phyloP scores from a whole-genome alignment of 2,329 filamentous ascomycete genomes.

The Beauveria australis region DNA sequence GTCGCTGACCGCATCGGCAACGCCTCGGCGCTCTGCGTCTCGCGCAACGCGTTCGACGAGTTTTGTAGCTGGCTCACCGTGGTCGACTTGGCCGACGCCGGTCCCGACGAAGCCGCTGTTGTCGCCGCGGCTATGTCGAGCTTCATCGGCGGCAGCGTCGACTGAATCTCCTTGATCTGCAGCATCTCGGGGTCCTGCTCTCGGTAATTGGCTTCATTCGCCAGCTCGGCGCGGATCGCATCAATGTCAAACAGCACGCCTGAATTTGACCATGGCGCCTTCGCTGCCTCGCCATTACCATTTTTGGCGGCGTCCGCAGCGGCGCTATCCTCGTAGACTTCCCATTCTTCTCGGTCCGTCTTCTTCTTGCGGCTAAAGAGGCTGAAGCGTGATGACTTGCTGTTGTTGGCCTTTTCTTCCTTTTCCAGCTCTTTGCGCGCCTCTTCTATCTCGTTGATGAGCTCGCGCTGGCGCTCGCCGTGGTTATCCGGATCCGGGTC shows the following conservation, averaged over 20 bases:
- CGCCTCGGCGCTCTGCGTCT: constrained; percentile 39
- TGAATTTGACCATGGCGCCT: constrained; percentile 35
- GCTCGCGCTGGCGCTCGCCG: constrained; percentile 73
- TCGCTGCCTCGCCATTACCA: neutral
- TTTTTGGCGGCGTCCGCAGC: constrained; percentile 31
- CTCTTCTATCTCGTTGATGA: constrained; percentile 95
- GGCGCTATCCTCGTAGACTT: constrained; percentile 72
- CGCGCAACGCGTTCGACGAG: constrained; percentile 24
- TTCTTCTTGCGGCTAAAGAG: constrained; percentile 81
- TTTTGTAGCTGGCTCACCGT: constrained; percentile 12
- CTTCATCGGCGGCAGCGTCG: constrained; percentile 84
- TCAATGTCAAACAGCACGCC: constrained; percentile 90
- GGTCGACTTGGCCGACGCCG: constrained; percentile 17
- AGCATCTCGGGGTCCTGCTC: constrained; percentile 36
- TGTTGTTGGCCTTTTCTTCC: constrained; percentile 56
- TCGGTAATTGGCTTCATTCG: constrained; percentile 52
- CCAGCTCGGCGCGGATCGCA: constrained; percentile 80
- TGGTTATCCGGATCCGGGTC: constrained; percentile 96
- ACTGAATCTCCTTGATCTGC: constrained; percentile 72
- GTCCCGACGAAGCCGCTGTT: neutral
- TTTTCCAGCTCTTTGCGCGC: constrained; percentile 79
- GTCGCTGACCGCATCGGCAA: constrained; percentile 18
- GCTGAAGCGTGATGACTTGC: constrained; percentile 50
- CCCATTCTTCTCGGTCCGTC: constrained; percentile 79
- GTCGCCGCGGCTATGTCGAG: constrained; percentile 46